These are phyloP conservation scores for Aspergillus glaucus DNA, from an alignment of 2,329 filamentous ascomycete genomes.

Conservation along the genomic window DNA sequence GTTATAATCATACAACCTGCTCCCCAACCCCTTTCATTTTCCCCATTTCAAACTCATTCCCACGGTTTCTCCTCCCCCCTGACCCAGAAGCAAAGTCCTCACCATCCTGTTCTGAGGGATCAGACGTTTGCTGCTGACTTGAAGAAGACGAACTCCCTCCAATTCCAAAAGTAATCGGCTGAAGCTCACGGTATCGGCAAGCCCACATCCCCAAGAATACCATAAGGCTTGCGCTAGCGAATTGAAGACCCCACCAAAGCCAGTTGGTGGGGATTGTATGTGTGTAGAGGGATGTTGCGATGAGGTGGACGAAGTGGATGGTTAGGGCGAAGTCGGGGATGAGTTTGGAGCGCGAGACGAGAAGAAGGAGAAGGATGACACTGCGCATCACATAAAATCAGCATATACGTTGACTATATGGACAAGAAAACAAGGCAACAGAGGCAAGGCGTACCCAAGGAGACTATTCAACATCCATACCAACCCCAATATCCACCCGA, in stretches of 20 bases:
- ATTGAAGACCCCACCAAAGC: constrained; percentile 78
- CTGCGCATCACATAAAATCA: constrained; percentile 42
- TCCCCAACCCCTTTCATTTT: constrained; percentile 26
- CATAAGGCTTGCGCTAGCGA: constrained; percentile 57
- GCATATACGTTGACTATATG: neutral
- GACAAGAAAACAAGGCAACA: neutral
- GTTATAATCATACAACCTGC: constrained; percentile 21
- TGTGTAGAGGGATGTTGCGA: constrained; percentile 72
- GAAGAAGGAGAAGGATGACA: constrained; percentile 71
- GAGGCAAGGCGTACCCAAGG: constrained; percentile 47
- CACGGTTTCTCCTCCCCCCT: constrained; percentile 25
- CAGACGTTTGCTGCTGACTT: constrained; percentile 5
- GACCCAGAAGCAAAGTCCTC: constrained; percentile 19
- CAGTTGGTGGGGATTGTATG: constrained; percentile 66
- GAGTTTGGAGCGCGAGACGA: constrained; percentile 85
- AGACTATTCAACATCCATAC: constrained; percentile 63
- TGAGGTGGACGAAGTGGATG: constrained; percentile 73
- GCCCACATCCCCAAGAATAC: constrained; percentile 75
- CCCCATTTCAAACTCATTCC: constrained; percentile 30
- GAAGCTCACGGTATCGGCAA: constrained; percentile 82
- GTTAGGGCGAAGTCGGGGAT: constrained; percentile 92
- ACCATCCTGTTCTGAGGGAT: constrained; percentile 5
- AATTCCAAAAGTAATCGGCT: constrained; percentile 70
- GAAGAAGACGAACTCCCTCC: constrained; percentile 24
- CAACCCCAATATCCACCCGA: constrained; percentile 62